phyloP scores from a whole-genome alignment of 257 asterid species.

The Handroanthus guayacan region DNA sequence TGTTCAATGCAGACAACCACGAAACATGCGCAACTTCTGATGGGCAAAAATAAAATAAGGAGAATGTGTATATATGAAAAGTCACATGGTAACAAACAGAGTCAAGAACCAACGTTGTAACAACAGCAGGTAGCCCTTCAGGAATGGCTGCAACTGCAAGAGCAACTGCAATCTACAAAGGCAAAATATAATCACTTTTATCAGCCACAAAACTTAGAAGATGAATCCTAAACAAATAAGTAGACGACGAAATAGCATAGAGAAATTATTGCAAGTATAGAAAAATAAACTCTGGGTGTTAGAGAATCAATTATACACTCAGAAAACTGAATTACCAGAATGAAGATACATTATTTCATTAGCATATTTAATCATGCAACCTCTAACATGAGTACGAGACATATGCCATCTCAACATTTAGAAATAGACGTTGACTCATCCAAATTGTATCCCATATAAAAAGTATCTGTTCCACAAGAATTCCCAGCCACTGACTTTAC shows the following conservation, averaged over 20 bases:
- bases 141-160: slow-evolving; percentile 99
- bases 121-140: slow-evolving; percentile 99
- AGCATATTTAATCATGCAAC: slow-evolving; percentile 24
- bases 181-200: slow-evolving; percentile 33
- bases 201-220: slow-evolving; percentile 29
- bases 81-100: slow-evolving; percentile 28
- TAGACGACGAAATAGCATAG: slow-evolving; percentile 3
- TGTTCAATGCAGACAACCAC: slow-evolving; percentile 26
- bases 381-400: slow-evolving; percentile 8
- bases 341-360: slow-evolving; percentile 20
- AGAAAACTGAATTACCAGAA: slow-evolving; percentile 18
- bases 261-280: slow-evolving; percentile 7
- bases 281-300: slow-evolving; percentile 4
- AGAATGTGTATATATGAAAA: slow-evolving; percentile 16
- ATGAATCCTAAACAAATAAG: slow-evolving; percentile 26
- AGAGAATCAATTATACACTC: background rate
- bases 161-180: slow-evolving; percentile 95
- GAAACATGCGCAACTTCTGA: slow-evolving; percentile 16
- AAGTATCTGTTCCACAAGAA: slow-evolving; percentile 8
- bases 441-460: slow-evolving; percentile 25
- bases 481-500: background rate
- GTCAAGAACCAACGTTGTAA: slow-evolving; percentile 80
- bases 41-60: slow-evolving; percentile 11
- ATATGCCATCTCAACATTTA: slow-evolving; percentile 17
- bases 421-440: background rate